These are phyloP conservation scores for Hypericum perforatum DNA, from an alignment of 345 rosid species.

Conservation along the genomic window DNA sequence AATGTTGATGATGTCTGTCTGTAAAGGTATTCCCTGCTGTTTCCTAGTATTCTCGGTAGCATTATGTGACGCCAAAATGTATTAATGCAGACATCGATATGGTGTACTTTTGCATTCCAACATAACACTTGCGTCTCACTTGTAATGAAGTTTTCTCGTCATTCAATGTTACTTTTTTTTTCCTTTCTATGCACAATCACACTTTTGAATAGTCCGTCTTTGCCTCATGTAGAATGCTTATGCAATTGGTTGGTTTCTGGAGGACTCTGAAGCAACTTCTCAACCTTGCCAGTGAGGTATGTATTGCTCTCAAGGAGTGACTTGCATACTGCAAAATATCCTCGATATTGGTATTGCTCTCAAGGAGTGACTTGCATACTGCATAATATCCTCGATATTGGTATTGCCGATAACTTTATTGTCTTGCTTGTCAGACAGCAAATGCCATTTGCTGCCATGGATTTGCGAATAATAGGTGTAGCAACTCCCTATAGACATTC, in stretches of 20 bases:
- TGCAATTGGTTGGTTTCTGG: conserved; percentile 66
- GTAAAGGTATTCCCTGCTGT: conserved; percentile 47
- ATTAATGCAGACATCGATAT: too few relatives aligned
- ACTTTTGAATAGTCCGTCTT: background rate
- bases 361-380: too few relatives aligned
- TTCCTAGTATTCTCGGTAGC: background rate
- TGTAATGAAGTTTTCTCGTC: background rate
- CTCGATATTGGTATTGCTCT: too few relatives aligned
- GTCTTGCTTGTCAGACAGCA: conserved; percentile 38
- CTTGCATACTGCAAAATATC: too few relatives aligned
- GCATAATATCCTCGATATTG: background rate
- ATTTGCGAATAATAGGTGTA: too few relatives aligned
- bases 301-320: too few relatives aligned
- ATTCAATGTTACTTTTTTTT: too few relatives aligned
- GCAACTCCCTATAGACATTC: conserved; percentile 96
- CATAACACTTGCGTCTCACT: too few relatives aligned
- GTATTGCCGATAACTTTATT: conserved; percentile 13
- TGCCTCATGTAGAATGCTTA: conserved; percentile 60
- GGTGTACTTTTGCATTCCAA: too few relatives aligned
- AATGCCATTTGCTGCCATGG: conserved; percentile 41
- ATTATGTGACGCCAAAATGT: too few relatives aligned
- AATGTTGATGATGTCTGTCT: conserved; percentile 86
- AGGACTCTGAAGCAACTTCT: conserved; percentile 50
- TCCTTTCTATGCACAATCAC: background rate
- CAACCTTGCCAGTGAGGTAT: conserved; percentile 61